Percentiles rank a stretch among this genome's conserved stretches.
These are phyloP conservation scores for Venturia effusa DNA, from an alignment of 2,329 filamentous ascomycete genomes.

Conservation along the genomic window DNA sequence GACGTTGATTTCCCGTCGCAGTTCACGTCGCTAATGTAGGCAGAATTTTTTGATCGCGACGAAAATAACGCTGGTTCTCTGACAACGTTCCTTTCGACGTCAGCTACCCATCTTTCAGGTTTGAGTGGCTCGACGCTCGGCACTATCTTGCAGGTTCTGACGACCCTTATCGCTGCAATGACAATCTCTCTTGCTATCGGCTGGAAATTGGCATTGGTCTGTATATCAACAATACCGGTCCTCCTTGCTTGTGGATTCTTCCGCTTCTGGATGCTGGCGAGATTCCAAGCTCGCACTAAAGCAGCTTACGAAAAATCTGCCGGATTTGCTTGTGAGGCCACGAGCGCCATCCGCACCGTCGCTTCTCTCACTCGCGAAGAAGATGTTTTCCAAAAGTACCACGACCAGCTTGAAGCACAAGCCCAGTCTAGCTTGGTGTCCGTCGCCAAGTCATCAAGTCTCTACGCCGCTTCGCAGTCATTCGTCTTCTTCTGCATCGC, in stretches of 20 bases:
- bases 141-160: constrained; percentile 68
- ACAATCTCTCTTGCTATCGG: constrained; percentile 61
- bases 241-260: constrained; percentile 75
- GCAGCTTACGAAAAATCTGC: constrained; percentile 70
- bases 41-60: constrained; percentile 69
- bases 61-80: constrained; percentile 83
- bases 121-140: constrained; percentile 81
- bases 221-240: constrained; percentile 66
- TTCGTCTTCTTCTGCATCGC: constrained; percentile 75
- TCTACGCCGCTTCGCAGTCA: constrained; percentile 80
- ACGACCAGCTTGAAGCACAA: constrained; percentile 53
- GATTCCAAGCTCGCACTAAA: constrained; percentile 71
- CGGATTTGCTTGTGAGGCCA: constrained; percentile 84
- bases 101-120: constrained; percentile 80
- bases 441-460: constrained; percentile 61
- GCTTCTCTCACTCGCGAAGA: constrained; percentile 79
- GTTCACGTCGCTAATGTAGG: background rate
- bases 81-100: constrained; percentile 78
- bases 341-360: constrained; percentile 86
- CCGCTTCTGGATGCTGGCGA: constrained; percentile 72
- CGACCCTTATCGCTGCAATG: constrained; percentile 68
- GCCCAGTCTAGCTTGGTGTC: constrained; percentile 59
- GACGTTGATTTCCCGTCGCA: background rate
- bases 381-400: constrained; percentile 68
- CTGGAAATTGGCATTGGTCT: constrained; percentile 82